Evolutionary conservation across 306 rosid species (phyloP), one percentile per base, ranked within the genome.

Genomic region (Erythrophleum fordii): DNA sequence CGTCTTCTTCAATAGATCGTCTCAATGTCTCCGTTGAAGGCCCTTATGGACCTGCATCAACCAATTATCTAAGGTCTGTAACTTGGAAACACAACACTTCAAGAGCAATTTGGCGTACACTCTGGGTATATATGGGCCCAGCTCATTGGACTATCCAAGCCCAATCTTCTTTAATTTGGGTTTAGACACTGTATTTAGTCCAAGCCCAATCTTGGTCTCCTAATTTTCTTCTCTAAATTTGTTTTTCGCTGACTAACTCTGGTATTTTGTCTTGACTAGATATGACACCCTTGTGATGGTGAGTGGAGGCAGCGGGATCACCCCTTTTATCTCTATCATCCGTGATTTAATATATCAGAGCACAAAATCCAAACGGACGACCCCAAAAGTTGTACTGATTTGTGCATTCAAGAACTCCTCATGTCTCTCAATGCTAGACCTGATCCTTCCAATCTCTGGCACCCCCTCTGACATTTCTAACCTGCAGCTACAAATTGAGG

Each of bases 231-330:
- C n/a, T 5, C 42, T 39, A 4, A 39, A 39, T 39, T 39, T 39
- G 5, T 39, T 39, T n/a, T 39, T 39, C 42, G 5, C 5, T 39
- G 8, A 39, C 42, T 2, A 1, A 25, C 11, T 31, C 1, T 31
- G 34, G 12, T 42, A 16, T 31, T 6, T 34, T 64, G 12, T 11
- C 16, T 39, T 7, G 18, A 39, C 5, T 53, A 90, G 97, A 85
- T 82, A 88, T 80, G 91, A 87, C 55, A 79, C 82, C 0, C 84
- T 91, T 13, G 85, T 88, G 77, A 86, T 93, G 92, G 85, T 93
- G 62, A 83, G 92, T 72, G 94, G 94, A 85, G 97, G 97, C 79
- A 91, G 94, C 49, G 97, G 97, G 9, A 90, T 93, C 26, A 93
- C 97, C 45, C 97, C 94, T 0, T 93, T 89, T 77, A 81, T 91